phyloP scores from a whole-genome alignment of 2,329 filamentous ascomycete genomes.

The Ophiocordyceps polyrhachis-furcata region DNA sequence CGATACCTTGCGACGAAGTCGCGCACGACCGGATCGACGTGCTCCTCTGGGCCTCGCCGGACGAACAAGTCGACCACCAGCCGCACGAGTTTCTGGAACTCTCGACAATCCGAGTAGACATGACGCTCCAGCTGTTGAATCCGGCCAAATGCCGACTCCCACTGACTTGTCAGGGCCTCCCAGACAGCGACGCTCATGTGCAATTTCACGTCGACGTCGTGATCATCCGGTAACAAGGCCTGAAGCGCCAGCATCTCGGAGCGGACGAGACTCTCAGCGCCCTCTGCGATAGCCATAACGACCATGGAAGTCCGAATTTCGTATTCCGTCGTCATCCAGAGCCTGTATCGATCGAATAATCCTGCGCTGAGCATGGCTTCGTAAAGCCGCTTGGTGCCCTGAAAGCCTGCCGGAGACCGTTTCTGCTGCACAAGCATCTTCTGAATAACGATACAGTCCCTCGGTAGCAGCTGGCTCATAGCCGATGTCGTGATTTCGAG shows the following conservation, averaged over 20 bases:
- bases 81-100: conserved; percentile 10
- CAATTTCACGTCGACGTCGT: conserved; percentile 9
- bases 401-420: conserved; percentile 1
- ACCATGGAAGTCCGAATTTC: conserved; percentile 11
- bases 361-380: conserved; percentile 10
- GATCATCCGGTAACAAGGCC: conserved; percentile 5
- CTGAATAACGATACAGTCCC: conserved; percentile 4
- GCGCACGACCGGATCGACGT: conserved; percentile 13
- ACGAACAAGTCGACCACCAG: conserved; percentile 17
- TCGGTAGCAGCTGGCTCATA: conserved; percentile 2
- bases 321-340: conserved; percentile 8
- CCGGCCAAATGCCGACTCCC: conserved; percentile 8
- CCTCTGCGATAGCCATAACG: conserved; percentile 9
- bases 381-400: conserved; percentile 10
- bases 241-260: conserved; percentile 9
- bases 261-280: conserved; percentile 9
- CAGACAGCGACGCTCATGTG: conserved; percentile 10
- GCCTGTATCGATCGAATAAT: conserved; percentile 7
- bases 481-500: conserved; percentile 2
- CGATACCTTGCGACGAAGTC: conserved; percentile 8
- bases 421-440: conserved; percentile 3
- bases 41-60: conserved; percentile 7
- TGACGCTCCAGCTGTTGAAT: conserved; percentile 7
- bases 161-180: conserved; percentile 11
- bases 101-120: conserved; percentile 4